Conservation (phyloP, 192 early-diverging fungal species). For the Rhizophagus clarus region DNA sequence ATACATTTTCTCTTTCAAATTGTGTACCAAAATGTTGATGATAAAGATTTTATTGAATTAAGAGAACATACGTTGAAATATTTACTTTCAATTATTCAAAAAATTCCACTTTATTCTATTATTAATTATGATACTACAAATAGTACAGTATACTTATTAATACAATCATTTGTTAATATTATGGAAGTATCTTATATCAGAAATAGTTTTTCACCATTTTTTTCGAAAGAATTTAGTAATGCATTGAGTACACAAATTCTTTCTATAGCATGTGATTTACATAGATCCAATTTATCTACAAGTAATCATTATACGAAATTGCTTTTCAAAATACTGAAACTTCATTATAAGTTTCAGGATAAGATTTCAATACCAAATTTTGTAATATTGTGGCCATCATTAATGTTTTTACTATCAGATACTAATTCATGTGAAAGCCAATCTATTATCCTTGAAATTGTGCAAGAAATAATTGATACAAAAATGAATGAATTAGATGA, state of each 20-base stretch:
- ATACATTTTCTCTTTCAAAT: not conserved
- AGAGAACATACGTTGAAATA: slow-evolving; percentile 11
- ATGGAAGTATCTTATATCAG: not conserved
- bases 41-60: not conserved
- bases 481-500: not conserved
- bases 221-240: slow-evolving; percentile 10
- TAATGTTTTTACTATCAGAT: slow-evolving; percentile 49
- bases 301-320: slow-evolving; percentile 1
- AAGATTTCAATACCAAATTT: not conserved
- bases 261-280: slow-evolving; percentile 18
- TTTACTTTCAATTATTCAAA: slow-evolving; percentile 13
- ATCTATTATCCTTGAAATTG: slow-evolving; percentile 38
- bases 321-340: not conserved
- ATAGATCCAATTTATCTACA: not conserved
- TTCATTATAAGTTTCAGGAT: not conserved
- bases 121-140: not conserved
- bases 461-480: slow-evolving; percentile 30
- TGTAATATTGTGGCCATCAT: slow-evolving; percentile 38
- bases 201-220: not conserved
- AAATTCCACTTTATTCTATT: not conserved
- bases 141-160: not conserved
- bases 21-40: not conserved
- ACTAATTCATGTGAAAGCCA: slow-evolving; percentile 53
- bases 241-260: slow-evolving; percentile 11
- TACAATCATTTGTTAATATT: slow-evolving; percentile 26